Evolutionary conservation across 2,329 filamentous ascomycete genomes (phyloP).

Genomic region (Tricladium varicosporioides): DNA sequence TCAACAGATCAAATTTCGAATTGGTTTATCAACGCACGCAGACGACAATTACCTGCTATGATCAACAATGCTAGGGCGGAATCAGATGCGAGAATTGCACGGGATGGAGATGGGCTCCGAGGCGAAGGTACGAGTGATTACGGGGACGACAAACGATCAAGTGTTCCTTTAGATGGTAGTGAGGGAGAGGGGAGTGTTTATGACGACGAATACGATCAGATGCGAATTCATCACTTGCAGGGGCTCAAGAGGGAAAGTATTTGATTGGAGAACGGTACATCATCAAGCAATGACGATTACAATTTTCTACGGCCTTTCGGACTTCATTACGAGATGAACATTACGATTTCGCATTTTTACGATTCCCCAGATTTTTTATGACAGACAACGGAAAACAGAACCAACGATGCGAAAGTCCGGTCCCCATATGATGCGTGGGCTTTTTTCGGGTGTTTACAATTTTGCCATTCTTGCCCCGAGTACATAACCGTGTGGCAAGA

Average conservation of each 20-base stretch:
- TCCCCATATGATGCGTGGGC: too few species aligned
- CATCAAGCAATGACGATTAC: too few species aligned
- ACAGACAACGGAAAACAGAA: too few species aligned
- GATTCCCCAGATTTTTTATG: too few species aligned
- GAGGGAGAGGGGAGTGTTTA: slow-evolving; percentile 46
- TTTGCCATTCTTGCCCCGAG: too few species aligned
- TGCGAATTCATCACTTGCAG: not conserved
- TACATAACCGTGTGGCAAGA: too few species aligned
- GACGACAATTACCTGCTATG: slow-evolving; percentile 61
- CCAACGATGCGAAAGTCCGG: too few species aligned
- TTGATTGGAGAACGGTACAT: not conserved
- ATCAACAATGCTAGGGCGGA: slow-evolving; percentile 47
- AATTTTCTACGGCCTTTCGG: not conserved
- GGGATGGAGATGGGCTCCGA: slow-evolving; percentile 29
- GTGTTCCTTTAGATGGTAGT: slow-evolving; percentile 47
- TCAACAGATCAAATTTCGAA: slow-evolving; percentile 67
- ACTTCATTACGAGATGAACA: not conserved
- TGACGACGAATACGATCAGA: slow-evolving; percentile 39
- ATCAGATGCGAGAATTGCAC: slow-evolving; percentile 22
- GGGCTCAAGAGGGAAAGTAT: not conserved
- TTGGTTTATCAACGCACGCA: slow-evolving; percentile 77
- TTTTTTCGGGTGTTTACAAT: too few species aligned
- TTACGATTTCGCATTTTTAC: not conserved
- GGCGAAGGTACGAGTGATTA: slow-evolving; percentile 35
- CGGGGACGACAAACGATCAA: slow-evolving; percentile 38